These are phyloP conservation scores for Claviceps maximensis DNA, from an alignment of 2,329 filamentous ascomycete species.

Conservation along the genomic window DNA sequence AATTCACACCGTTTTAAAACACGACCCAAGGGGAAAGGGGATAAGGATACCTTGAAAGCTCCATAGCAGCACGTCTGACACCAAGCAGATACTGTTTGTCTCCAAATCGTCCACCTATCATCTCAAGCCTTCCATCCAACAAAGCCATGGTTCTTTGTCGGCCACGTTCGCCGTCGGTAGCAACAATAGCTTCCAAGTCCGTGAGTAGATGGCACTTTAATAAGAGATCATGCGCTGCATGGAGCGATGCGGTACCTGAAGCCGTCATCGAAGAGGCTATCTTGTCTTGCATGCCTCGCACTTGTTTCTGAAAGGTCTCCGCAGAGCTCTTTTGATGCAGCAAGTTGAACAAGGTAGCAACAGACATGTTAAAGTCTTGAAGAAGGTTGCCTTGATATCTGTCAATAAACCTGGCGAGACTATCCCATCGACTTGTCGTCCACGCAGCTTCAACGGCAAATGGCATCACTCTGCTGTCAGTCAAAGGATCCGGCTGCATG, in stretches of 20 bases:
- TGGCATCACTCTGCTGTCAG: conserved; percentile 54
- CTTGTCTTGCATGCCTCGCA: conserved; percentile 54
- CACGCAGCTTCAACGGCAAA: conserved; percentile 87
- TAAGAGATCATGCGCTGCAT: conserved; percentile 72
- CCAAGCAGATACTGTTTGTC: conserved; percentile 93
- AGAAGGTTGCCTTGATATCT: conserved; percentile 35
- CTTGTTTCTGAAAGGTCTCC: conserved; percentile 37
- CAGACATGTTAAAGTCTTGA: conserved; percentile 66
- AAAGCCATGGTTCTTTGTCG: conserved; percentile 19
- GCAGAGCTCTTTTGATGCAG: conserved; percentile 40
- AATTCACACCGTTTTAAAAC: no score
- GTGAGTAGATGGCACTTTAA: conserved; percentile 77
- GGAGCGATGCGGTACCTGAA: conserved; percentile 66
- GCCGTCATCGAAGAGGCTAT: conserved; percentile 63
- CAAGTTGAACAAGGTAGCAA: conserved; percentile 50
- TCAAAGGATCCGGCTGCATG: conserved; percentile 43
- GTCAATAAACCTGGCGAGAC: conserved; percentile 52
- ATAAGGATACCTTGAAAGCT: conserved; percentile 48
- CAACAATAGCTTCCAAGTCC: conserved; percentile 69
- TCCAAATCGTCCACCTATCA: conserved; percentile 74
- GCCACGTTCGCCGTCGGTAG: conserved; percentile 28
- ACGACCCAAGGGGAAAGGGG: background rate
- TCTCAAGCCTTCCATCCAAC: conserved; percentile 66
- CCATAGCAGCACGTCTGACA: conserved; percentile 76
- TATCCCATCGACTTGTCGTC: conserved; percentile 73